Base-by-base conservation (phyloP, 768 basidiomycete genomes). In the Tulasnella sp. region DNA sequence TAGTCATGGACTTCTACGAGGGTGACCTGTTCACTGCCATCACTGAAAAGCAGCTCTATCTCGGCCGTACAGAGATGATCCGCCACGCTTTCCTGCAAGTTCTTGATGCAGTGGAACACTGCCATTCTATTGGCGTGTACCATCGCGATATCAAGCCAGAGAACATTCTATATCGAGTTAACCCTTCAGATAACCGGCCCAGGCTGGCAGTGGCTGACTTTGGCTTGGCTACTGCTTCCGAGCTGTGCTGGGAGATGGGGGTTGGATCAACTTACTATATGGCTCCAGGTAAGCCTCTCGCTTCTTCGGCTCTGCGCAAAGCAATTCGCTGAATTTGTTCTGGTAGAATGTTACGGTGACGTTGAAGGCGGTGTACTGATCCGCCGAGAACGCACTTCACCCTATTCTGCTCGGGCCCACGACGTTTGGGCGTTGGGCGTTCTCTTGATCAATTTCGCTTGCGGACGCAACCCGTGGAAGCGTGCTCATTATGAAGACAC, bases 391-490 rank as follows among this genome's bases (percentile, higher is more conserved):
- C 72, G 70, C 15, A 73, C 72, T 49, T 74, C 76, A 54, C 69
- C 75, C 4, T 99, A 99, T 67, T 83, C 83, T 6, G 88, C 92
- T 7, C 73, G 78, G 58, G 77, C 76, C 63, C 93, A 95, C 65
- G 93, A 99, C 64, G 76, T 96, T 57, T 99, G 93, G 93, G 90
- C 91, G 6, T 70, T 98, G 37, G 93, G 91, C 29, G 86, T 99
- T 60, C 87, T 99, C 55, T 80, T 99, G 32, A 79, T 98, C 62
- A 99, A 99, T 66, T 78, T 99, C 39, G 79, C 85, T 24, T 95
- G 89, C 20, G 89, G 90, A 4, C 78, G 93, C 28, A 96, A 96
- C 60, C 93, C 93, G 3, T 98, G 93, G 93, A 85, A 85, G 64
- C 83, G 86, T 20, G 91, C 93, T 3, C 15, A 32, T 24, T 22